Evolutionary conservation across 1,284 basidiomycete genomes (phyloP).

Genomic region (Marasmius oreades): DNA sequence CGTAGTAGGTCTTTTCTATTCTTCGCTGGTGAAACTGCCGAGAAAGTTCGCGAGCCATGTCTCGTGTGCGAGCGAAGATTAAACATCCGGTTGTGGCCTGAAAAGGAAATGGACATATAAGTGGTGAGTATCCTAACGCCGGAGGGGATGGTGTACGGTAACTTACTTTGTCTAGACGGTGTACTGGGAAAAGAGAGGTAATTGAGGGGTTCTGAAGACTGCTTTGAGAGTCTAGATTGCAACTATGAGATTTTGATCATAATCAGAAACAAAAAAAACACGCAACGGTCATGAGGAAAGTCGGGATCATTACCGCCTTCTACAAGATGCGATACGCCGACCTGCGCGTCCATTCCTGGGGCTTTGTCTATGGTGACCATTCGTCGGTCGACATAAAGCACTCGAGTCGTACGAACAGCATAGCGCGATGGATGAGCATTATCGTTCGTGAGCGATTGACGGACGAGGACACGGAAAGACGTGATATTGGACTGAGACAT

Average conservation of each 20-base stretch:
- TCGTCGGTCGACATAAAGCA: background rate
- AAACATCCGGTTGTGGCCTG: slow-evolving; percentile 66
- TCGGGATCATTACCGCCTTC: background rate
- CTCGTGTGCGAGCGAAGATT: slow-evolving; percentile 45
- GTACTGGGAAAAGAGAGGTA: slow-evolving; percentile 43
- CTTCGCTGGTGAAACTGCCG: slow-evolving; percentile 47
- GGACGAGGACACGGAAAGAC: background rate
- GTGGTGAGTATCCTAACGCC: background rate
- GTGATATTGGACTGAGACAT: background rate
- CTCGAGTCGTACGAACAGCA: background rate
- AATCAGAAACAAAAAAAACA: background rate
- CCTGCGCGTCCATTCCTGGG: background rate
- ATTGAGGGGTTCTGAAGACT: slow-evolving; percentile 30
- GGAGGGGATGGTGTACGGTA: background rate
- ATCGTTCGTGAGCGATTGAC: background rate
- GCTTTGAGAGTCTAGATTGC: slow-evolving; percentile 35
- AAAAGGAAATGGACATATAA: slow-evolving; percentile 2
- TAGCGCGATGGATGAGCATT: background rate
- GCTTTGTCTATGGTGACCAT: background rate
- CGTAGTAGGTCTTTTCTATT: slow-evolving; percentile 62
- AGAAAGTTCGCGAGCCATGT: slow-evolving; percentile 45
- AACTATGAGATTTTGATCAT: background rate
- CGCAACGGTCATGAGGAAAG: background rate
- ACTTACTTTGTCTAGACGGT: slow-evolving; percentile 65
- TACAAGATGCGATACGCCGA: slow-evolving; percentile 1